Conservation (phyloP, 257 asterid species). For the Solanum chiquidenum region DNA sequence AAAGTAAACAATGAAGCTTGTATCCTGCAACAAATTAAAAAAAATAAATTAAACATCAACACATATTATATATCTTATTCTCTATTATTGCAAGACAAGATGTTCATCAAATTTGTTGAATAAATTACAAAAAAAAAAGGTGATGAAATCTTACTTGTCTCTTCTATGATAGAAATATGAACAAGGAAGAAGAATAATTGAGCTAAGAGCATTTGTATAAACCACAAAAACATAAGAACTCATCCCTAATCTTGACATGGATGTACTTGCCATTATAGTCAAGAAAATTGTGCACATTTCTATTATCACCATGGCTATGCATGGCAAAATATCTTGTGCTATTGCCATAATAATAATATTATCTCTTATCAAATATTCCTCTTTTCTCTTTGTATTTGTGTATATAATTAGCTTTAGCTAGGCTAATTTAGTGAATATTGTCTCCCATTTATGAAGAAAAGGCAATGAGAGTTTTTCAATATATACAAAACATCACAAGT, state of each 20-base stretch:
- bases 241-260: constrained; percentile 54
- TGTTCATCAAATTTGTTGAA: background rate
- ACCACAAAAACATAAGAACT: constrained; percentile 75
- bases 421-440: background rate
- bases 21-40: constrained; percentile 23
- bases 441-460: constrained; percentile 1
- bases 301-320: constrained; percentile 50
- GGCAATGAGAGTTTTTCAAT: background rate
- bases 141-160: constrained; percentile 23
- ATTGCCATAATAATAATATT: constrained; percentile 13
- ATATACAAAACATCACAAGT: background rate
- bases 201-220: constrained; percentile 58
- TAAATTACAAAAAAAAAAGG: background rate
- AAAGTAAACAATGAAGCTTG: constrained; percentile 32
- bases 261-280: constrained; percentile 62
- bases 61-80: background rate
- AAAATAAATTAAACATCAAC: background rate
- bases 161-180: constrained; percentile 17
- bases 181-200: constrained; percentile 40
- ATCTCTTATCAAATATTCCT: background rate
- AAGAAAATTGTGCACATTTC: constrained; percentile 50
- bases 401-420: background rate
- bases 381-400: background rate
- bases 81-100: too few relatives aligned
- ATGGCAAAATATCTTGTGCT: constrained; percentile 29